These are phyloP conservation scores for Xylariaceae sp. DNA, from an alignment of 2,329 filamentous ascomycete genomes.

Conservation along the genomic window DNA sequence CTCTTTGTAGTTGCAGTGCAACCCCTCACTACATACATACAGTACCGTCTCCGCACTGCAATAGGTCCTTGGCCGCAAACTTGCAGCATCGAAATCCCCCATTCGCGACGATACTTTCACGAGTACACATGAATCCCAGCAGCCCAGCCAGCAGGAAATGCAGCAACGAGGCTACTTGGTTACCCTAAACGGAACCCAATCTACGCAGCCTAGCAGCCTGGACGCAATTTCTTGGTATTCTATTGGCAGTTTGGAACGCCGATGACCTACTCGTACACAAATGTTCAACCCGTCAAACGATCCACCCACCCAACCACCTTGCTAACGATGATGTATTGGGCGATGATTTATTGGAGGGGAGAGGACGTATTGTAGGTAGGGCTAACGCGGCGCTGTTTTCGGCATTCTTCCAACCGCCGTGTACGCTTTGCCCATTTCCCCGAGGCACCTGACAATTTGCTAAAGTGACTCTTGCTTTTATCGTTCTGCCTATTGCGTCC, in stretches of 20 bases:
- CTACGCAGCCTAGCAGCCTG: constrained; percentile 15
- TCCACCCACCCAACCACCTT: constrained; percentile 16
- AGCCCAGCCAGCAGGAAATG: constrained; percentile 13
- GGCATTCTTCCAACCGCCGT: background rate
- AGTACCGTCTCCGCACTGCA: constrained; percentile 24
- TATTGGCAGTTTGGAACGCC: constrained; percentile 11
- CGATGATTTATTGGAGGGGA: background rate
- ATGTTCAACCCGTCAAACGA: constrained; percentile 10
- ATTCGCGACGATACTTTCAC: constrained; percentile 1
- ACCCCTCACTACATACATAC: too few species aligned
- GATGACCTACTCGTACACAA: constrained; percentile 12
- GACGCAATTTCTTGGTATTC: constrained; percentile 9
- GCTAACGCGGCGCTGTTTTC: background rate
- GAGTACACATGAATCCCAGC: constrained; percentile 4
- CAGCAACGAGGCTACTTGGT: constrained; percentile 18
- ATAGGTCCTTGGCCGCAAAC: constrained; percentile 17
- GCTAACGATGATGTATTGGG: constrained; percentile 11
- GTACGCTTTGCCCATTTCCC: background rate
- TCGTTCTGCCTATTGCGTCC: constrained; percentile 16
- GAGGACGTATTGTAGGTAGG: constrained; percentile 1
- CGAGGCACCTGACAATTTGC: background rate
- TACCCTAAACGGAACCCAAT: constrained; percentile 9
- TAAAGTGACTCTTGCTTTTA: constrained; percentile 1
- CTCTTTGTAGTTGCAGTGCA: background rate
- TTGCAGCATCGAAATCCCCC: constrained; percentile 17